A percentile compares a stretch with the other conserved stretches of the same genome.
Conservation (phyloP, 495 filamentous ascomycete genomes). For the Aspergillus sclerotiicarbonarius region DNA sequence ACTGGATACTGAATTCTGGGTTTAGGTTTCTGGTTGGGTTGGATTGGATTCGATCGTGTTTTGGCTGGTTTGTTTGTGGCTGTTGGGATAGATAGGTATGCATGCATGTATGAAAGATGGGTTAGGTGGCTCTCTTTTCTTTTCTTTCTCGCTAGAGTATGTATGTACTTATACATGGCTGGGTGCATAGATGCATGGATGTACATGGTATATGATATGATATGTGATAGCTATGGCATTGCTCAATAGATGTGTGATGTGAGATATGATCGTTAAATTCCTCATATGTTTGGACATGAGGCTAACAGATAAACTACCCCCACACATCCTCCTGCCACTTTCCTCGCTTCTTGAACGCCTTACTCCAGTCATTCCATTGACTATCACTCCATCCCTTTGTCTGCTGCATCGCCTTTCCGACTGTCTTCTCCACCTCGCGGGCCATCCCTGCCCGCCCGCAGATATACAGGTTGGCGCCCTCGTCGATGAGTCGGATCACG, state of each 20-base stretch:
- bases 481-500: slow-evolving; percentile 35
- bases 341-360: slow-evolving; percentile 41
- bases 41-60: not conserved
- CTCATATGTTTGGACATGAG: too few species aligned
- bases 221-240: too few species aligned
- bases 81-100: too few species aligned
- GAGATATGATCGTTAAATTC: not conserved
- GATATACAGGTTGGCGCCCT: slow-evolving; percentile 47
- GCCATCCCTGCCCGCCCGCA: slow-evolving; percentile 53
- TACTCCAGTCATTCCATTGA: slow-evolving; percentile 40
- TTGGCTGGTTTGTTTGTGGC: not conserved
- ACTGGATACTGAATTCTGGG: not conserved
- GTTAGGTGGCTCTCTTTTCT: too few species aligned
- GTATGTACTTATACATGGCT: not conserved
- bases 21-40: not conserved
- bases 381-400: slow-evolving; percentile 35
- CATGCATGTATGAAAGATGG: too few species aligned
- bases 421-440: slow-evolving; percentile 44
- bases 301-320: slow-evolving; percentile 24
- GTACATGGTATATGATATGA: not conserved
- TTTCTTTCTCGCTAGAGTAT: too few species aligned
- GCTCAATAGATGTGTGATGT: not conserved
- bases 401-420: slow-evolving; percentile 29
- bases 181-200: not conserved
- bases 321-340: slow-evolving; percentile 55